These are phyloP conservation scores for Musa balbisiana DNA, from an alignment of 202 grass and related monocot species.

Conservation along the genomic window DNA sequence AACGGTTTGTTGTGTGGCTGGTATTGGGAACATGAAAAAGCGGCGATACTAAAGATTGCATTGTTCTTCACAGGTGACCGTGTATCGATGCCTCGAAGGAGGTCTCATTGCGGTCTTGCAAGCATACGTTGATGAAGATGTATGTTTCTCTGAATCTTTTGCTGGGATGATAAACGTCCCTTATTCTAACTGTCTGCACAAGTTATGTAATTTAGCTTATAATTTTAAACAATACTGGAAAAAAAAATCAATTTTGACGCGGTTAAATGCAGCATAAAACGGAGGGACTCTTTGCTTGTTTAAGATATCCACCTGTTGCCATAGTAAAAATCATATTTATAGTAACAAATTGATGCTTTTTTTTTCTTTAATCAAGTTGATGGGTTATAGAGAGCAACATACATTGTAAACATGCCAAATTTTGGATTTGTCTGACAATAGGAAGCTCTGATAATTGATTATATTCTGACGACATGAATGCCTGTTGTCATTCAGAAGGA, in stretches of 20 bases:
- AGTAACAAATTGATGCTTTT: too few relatives aligned
- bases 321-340: too few relatives aligned
- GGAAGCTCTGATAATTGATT: neutral
- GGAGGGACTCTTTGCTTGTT: too few relatives aligned
- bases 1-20: neutral
- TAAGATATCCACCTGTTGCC: too few relatives aligned
- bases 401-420: too few relatives aligned
- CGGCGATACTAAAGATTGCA: neutral
- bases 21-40: neutral
- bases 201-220: too few relatives aligned
- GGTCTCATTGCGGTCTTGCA: constrained; percentile 71
- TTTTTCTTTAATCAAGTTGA: too few relatives aligned
- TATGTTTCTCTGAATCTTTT: constrained; percentile 29
- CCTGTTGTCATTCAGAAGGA: constrained; percentile 53
- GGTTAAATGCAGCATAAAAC: too few relatives aligned
- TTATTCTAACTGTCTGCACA: too few relatives aligned
- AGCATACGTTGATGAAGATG: constrained; percentile 79
- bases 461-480: constrained; percentile 1
- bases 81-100: constrained; percentile 83
- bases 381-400: too few relatives aligned
- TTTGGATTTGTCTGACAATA: neutral
- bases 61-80: constrained; percentile 54
- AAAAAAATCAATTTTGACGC: too few relatives aligned
- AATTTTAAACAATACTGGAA: too few relatives aligned
- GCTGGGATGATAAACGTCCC: neutral